Percentiles rank a stretch among this genome's conserved stretches.
These are phyloP conservation scores for Naegleria gruberi DNA, from an alignment of 208 protist species.

Conservation along the genomic window DNA sequence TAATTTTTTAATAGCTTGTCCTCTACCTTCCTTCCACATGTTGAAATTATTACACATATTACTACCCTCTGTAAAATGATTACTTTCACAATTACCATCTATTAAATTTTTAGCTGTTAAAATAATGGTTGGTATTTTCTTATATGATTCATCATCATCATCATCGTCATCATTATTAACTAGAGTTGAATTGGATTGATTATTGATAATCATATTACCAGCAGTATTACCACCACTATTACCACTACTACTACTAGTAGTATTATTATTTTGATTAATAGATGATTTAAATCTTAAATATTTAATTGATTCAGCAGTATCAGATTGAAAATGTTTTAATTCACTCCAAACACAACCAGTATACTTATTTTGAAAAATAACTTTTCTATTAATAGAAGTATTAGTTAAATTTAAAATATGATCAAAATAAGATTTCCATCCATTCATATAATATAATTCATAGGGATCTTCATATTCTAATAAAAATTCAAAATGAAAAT, in stretches of 20 bases:
- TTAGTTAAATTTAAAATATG: background rate
- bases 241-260: no score
- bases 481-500: background rate
- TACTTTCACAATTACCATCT: background rate
- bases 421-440: background rate
- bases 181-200: no score
- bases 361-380: background rate
- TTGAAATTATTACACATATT: background rate
- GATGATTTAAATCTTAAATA: background rate
- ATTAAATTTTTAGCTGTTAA: background rate
- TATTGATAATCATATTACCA: no score
- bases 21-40: background rate
- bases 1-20: background rate
- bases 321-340: background rate
- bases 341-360: background rate
- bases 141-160: no score
- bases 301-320: background rate
- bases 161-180: no score
- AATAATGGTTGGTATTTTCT: background rate
- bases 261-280: background rate
- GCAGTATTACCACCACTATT: no score
- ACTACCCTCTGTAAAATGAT: background rate
- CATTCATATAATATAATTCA: constrained; percentile 1
- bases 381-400: background rate
- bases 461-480: background rate